These are phyloP conservation scores for Trypanosoma congolense DNA, from an alignment of 208 protist genomes.

Conservation along the genomic window DNA sequence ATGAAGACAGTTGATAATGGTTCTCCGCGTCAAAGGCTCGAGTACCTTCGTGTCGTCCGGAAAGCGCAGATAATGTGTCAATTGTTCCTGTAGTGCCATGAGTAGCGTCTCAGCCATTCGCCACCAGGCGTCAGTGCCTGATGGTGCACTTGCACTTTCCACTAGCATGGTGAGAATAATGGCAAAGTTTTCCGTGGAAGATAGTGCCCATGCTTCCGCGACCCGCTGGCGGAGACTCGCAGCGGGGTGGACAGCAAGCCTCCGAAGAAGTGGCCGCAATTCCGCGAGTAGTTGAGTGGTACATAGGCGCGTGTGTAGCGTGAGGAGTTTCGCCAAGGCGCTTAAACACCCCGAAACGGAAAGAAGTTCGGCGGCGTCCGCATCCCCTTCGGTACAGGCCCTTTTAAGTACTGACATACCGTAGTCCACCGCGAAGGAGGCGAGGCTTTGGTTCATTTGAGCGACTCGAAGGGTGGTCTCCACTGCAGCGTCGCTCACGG, in stretches of 20 bases:
- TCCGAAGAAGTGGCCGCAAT: conserved; percentile 29
- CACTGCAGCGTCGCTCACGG: conserved; percentile 52
- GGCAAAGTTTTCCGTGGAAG: conserved; percentile 36
- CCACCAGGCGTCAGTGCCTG: conserved; percentile 35
- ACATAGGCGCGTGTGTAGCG: neutral
- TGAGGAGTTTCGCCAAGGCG: conserved; percentile 5
- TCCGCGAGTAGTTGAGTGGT: neutral
- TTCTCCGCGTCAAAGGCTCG: neutral
- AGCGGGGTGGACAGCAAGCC: conserved; percentile 49
- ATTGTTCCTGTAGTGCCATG: conserved; percentile 74
- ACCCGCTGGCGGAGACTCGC: conserved; percentile 74
- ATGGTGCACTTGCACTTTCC: conserved; percentile 9
- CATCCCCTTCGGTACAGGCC: conserved; percentile 4
- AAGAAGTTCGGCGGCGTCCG: neutral
- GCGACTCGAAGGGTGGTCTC: conserved; percentile 14
- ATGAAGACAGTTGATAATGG: conserved; percentile 13
- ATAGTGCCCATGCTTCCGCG: conserved; percentile 52
- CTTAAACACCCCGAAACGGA: conserved; percentile 18
- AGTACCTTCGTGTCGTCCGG: neutral
- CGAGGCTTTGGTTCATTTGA: conserved; percentile 5
- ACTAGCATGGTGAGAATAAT: conserved; percentile 22
- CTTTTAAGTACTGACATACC: conserved; percentile 12
- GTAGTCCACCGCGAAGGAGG: conserved; percentile 25
- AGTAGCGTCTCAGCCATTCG: conserved; percentile 68
- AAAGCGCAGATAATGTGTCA: conserved; percentile 30